phyloP scores from a whole-genome alignment of 2,329 filamentous ascomycete species.

The Penicillium sp. region DNA sequence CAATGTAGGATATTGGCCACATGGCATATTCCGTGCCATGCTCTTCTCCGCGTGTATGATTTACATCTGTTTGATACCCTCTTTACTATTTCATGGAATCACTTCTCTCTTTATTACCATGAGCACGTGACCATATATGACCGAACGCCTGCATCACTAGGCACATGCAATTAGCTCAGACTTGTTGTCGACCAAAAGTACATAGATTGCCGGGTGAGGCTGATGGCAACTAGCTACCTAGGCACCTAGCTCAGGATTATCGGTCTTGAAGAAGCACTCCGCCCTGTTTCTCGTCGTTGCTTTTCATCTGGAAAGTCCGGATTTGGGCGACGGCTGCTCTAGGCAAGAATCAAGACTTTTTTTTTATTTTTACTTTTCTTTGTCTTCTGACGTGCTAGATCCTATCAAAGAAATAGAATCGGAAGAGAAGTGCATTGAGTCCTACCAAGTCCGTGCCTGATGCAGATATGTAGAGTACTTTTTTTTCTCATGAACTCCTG shows the following conservation, averaged over 20 bases:
- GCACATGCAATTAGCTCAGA: not conserved
- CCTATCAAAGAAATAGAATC: not conserved
- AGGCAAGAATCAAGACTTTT: not conserved
- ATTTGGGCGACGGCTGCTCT: not conserved
- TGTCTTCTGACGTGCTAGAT: not conserved
- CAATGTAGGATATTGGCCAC: not conserved
- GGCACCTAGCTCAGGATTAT: no score
- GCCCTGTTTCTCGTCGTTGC: not conserved
- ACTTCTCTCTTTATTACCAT: not conserved
- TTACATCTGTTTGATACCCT: slow-evolving; percentile 20
- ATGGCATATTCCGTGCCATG: not conserved
- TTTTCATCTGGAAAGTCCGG: not conserved
- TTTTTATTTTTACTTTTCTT: not conserved
- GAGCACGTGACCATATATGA: slow-evolving; percentile 1
- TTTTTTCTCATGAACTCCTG: slow-evolving; percentile 2
- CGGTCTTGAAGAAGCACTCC: not conserved
- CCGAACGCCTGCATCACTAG: not conserved
- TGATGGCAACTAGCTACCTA: not conserved
- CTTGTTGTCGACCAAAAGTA: not conserved
- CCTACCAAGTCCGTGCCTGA: not conserved
- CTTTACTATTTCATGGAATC: slow-evolving; percentile 1
- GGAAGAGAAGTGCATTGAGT: not conserved
- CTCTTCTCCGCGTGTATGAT: slow-evolving; percentile 5
- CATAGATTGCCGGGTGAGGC: not conserved
- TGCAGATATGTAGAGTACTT: not conserved